Base-by-base conservation (phyloP, 2,329 filamentous ascomycete species). In the Chaetomium sp. region DNA sequence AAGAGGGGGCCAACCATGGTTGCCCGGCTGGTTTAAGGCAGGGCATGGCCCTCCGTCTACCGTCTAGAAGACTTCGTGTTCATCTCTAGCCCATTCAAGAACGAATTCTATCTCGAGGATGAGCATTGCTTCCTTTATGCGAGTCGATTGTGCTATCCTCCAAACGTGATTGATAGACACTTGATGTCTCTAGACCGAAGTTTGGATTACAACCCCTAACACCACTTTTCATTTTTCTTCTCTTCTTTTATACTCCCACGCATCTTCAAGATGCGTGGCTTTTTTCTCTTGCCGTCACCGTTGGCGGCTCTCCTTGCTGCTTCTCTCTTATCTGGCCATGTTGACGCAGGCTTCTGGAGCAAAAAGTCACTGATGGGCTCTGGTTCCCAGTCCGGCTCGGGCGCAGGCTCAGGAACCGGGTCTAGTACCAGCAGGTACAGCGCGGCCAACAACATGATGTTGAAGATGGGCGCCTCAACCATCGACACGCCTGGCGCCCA, bases 401-500 rank as follows among this genome's bases (percentile, higher is more conserved):
- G n/a, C 19, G 5, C 51, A 25, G 45, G 16, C 27, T 42, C 42
- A 0, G 50, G n/a, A 21, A 27, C 49, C n/a, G 51, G 10, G 12
- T 19, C 53, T n/a, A 23, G 50, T 19, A 31, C 57, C 10, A 23
- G 35, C 27, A 56, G 49, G 23, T 56, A n/a, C 45, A 49, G 38
- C 55, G 21, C 54, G 21, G 23, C 35, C 35, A 64, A 56, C 33
- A 64, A 57, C 25, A n/a, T 68, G 56, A 57, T 51, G 21, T 38
- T 68, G 25, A 65, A 56, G 59, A 53, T 68, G 29, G 68, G 68
- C 53, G 31, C 62, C 2, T 53, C 65, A 2, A 65, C 2, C 31
- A 66, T 70, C 27, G 59, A 60, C 12, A 27, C 63, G 0, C 63
- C 68, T 1, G 68, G 68, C 8, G 55, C 60, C 38, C 56, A 62